Evolutionary conservation across 202 grass and related monocot species (phyloP).

Genomic region (Elaeis oleifera): DNA sequence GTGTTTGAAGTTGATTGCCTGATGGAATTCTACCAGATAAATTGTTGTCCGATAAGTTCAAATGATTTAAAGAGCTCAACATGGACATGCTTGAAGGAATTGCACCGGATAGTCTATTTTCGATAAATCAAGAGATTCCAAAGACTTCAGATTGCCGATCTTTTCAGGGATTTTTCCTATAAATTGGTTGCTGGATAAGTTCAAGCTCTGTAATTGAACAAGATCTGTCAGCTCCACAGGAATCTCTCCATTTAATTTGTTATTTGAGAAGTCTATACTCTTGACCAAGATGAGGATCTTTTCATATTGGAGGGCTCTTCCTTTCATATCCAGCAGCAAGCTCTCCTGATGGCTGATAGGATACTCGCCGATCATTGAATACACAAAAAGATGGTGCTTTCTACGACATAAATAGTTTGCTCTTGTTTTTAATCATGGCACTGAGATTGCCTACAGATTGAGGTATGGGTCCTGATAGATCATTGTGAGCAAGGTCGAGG

Average conservation of each 20-base stretch:
- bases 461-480: no score
- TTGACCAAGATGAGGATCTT: conserved; percentile 8
- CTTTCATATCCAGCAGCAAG: no score
- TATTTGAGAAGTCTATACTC: conserved; percentile 25
- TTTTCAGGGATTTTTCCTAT: conserved; percentile 15
- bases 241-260: conserved; percentile 28
- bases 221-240: conserved; percentile 20
- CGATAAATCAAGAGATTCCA: conserved; percentile 29
- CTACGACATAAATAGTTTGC: no score
- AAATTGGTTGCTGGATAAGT: conserved; percentile 23
- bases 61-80: neutral
- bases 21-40: neutral
- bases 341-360: no score
- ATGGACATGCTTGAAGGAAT: conserved; percentile 6
- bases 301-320: no score
- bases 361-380: no score
- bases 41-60: neutral
- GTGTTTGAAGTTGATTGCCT: neutral
- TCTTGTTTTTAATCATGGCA: no score
- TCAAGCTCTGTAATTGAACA: conserved; percentile 8
- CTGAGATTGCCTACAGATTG: no score
- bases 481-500: no score
- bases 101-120: conserved; percentile 13
- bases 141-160: conserved; percentile 10
- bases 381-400: no score